Conservation (phyloP, 495 filamentous ascomycete genomes). For the Penicillium bovifimosum region DNA sequence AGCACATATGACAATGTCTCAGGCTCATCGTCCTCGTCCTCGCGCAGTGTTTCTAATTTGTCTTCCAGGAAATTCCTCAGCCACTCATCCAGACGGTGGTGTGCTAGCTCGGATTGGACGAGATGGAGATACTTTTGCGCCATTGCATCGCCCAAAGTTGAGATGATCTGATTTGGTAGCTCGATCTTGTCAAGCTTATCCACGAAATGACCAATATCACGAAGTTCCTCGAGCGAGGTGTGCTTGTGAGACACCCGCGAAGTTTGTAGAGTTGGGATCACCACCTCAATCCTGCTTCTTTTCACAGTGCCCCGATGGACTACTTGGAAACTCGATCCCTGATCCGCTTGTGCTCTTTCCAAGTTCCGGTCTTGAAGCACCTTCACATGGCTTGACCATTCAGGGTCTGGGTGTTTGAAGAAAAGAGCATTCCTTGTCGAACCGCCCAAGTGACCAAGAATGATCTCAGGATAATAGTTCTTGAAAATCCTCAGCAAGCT, state of each 20-base stretch:
- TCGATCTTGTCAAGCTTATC: slow-evolving; percentile 74
- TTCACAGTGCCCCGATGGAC: slow-evolving; percentile 41
- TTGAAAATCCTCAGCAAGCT: slow-evolving; percentile 82
- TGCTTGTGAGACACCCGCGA: slow-evolving; percentile 50
- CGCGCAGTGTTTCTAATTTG: slow-evolving; percentile 47
- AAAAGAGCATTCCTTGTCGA: slow-evolving; percentile 34
- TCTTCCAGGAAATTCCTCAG: slow-evolving; percentile 56
- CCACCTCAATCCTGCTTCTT: slow-evolving; percentile 41
- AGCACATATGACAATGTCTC: slow-evolving; percentile 48
- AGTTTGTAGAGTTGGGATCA: slow-evolving; percentile 69
- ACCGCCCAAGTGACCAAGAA: slow-evolving; percentile 57
- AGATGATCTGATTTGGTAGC: slow-evolving; percentile 73
- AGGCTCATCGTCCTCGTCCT: slow-evolving; percentile 42
- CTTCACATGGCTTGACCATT: slow-evolving; percentile 68
- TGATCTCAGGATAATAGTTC: slow-evolving; percentile 85
- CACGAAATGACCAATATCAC: slow-evolving; percentile 65
- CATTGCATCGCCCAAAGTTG: slow-evolving; percentile 67
- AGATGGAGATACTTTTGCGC: slow-evolving; percentile 71
- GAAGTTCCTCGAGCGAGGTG: slow-evolving; percentile 69
- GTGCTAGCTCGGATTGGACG: slow-evolving; percentile 51
- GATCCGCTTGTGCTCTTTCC: slow-evolving; percentile 23
- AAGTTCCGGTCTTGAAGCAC: slow-evolving; percentile 57
- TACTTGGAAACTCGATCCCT: slow-evolving; percentile 39
- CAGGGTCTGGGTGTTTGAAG: slow-evolving; percentile 65
- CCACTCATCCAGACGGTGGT: slow-evolving; percentile 61